Evolutionary conservation across 2,329 filamentous ascomycete species (phyloP).

Genomic region (Botrytis pseudocinerea): DNA sequence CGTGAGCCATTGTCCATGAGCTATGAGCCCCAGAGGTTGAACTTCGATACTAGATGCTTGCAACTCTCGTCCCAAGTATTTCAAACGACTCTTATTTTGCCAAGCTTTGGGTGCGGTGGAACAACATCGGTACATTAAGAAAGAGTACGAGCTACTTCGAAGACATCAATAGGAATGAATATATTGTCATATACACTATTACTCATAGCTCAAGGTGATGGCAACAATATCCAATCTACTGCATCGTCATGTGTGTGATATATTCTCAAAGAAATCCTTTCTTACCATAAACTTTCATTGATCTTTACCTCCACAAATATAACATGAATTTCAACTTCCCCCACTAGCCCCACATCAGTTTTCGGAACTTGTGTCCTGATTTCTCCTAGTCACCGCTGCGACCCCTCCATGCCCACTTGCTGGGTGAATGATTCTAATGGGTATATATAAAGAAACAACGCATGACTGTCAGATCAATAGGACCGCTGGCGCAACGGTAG

Average conservation of each 20-base stretch:
- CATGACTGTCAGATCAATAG: accelerated
- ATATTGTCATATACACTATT: neutral
- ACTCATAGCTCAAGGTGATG: neutral
- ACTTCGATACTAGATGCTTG: neutral
- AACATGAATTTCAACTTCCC: neutral
- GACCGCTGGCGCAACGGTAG: constrained; percentile 34
- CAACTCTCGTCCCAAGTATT: neutral
- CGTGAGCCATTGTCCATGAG: neutral
- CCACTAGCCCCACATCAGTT: constrained; percentile 12
- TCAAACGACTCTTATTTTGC: neutral
- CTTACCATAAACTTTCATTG: neutral
- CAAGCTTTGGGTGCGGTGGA: neutral
- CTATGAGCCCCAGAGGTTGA: neutral
- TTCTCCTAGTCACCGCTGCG: neutral
- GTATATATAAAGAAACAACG: accelerated
- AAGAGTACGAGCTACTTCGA: neutral
- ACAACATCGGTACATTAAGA: neutral
- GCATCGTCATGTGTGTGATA: neutral
- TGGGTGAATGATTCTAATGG: accelerated
- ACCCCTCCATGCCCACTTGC: neutral
- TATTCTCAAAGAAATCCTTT: too few species aligned
- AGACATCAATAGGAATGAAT: neutral
- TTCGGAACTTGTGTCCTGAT: neutral
- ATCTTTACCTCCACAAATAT: neutral
- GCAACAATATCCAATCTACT: neutral